Base-by-base conservation (phyloP, 2,329 filamentous ascomycete genomes). In the Pyricularia grisea region DNA sequence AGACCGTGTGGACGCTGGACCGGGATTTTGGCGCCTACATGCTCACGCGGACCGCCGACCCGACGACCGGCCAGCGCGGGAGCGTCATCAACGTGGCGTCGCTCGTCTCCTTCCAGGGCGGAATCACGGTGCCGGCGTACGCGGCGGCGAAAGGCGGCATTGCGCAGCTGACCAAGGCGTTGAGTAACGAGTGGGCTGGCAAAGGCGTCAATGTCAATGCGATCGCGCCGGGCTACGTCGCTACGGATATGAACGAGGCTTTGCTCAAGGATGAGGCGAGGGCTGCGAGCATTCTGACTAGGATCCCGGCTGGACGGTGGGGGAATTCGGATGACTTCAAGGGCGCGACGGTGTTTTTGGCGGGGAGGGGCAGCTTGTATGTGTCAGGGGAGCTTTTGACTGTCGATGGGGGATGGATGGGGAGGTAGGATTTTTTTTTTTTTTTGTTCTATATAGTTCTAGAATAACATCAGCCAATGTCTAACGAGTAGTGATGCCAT, bases 341-440 rank as follows among this genome's bases (percentile, higher is more conserved):
- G 82, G 93, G 93, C 0, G 89, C 87, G 0, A 85, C 90, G 0
- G 90, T 97, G 31, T 97, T 88, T 75, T 80, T 97, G 71, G 92
- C 92, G 0, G 90, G 91, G 74, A 84, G 81, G 76, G 91, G 90
- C n/a, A 92, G 91, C 76, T 86, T 83, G 12, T 97, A 97, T 81
- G 90, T 97, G 55, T 92, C 86, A 72, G 93, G 93, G 0, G 92
- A 97, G 79, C 82, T 93, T 5, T 76, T 97, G 73, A 90, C 91
- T 27, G 92, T 97, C 64, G 94, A 97, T 79, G 94, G 93, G 9
- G 93, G 93, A 12, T 97, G 92, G 93, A 96, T 97, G 93, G 93
- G 92, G 1, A 84, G 92, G 82, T 96, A 67, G 28, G 10, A n/a
- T n/a, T n/a, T n/a, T n/a, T n/a, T n/a, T n/a, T n/a, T n/a, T n/a